Evolutionary conservation across 148 eudicot species (phyloP), one percentile per base, ranked within the genome.

Genomic region (Camellia lanceoleosa): DNA sequence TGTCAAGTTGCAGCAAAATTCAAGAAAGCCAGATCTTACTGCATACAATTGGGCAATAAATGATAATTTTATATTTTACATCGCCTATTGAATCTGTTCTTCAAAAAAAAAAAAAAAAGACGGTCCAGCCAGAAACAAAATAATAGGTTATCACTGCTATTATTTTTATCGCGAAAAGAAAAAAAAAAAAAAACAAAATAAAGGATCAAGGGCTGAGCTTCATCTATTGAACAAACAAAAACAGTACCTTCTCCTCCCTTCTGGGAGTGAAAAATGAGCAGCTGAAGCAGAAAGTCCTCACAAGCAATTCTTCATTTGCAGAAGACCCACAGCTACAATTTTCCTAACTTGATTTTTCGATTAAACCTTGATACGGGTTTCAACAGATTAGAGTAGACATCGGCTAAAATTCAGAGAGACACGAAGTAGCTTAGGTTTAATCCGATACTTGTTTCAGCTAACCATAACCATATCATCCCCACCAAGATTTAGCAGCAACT

Each of bases 381-480:
- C 43, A 13, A 65, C 43, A 63, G 41, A 63, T n/a, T 16, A 58
- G 12, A n/a, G 38, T 30, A 30, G 71, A 52, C 2, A 20, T 41
- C 10, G 14, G 46, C 49, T 23, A 64, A 30, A 64, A n/a, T 38
- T 4, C 47, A 23, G 15, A 65, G 60, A 3, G 1, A 30, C 6
- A 8, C 38, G 41, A 61, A 44, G 13, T 1, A n/a, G 52, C 52
- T 20, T 30, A 13, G 11, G 52, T 30, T 20, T 30, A 13, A 5
- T 10, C 18, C 68, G 15, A 14, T 56, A 5, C 16, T 60, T 23
- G n/a, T 43, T 79, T 77, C 68, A 85, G 66, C 81, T 76, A 55
- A 69, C 80, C 87, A 85, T 81, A 56, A 84, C 76, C 68, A 73
- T 79, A 51, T 84, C 84, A 47, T 81, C 84, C 61, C 81, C 86